Evolutionary conservation across 208 protist species (phyloP), one percentile per base, ranked within the genome.

Genomic region (Acanthamoeba sp.): DNA sequence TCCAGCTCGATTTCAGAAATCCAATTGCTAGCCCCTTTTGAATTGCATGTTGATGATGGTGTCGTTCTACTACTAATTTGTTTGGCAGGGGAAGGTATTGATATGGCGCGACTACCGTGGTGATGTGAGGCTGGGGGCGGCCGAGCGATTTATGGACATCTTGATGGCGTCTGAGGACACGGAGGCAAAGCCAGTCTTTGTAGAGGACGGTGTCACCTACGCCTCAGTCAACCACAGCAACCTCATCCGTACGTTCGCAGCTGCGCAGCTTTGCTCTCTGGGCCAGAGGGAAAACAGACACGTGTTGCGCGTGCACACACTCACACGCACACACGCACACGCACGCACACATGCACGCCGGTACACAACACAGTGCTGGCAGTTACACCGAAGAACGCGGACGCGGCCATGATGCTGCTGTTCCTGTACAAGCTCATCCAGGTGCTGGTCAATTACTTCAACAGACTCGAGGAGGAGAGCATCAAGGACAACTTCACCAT

Each of bases 401-500:
- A 90, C 52, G 84, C 84, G 27, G 55, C 84, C 10, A 90, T 90
- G 84, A 59, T 90, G n/a, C 36, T 90, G 84, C 29, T 90, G 14
- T 90, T 90, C n/a, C 55, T 90, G 50, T 69, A 90, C 55, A 90
- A 69, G 50, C 50, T 90, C 22, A 69, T 90, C 32, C 45, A 90
- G 18, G 84, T 90, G 36, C 52, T 59, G 18, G 78, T 87, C 50
- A 95, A 97, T 40, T 98, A 99, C 69, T 98, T 98, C 94, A 95
- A 97, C 82, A 95, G 98, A 59, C 91, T 98, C 2, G 96, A 98
- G 87, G 97, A 98, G 85, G 98, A 99, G 88, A 96, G 93, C 71
- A 98, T 99, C 48, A 94, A 98, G 38, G 98, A 99, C 94, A 99
- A 99, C 95, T 99, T 99, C 97, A 98, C 99, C 14, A 96, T 99